A percentile compares a stretch with the other conserved stretches of the same genome.
Conservation (phyloP, 2,329 filamentous ascomycete species). For the Cordyceps fumosorosea region DNA sequence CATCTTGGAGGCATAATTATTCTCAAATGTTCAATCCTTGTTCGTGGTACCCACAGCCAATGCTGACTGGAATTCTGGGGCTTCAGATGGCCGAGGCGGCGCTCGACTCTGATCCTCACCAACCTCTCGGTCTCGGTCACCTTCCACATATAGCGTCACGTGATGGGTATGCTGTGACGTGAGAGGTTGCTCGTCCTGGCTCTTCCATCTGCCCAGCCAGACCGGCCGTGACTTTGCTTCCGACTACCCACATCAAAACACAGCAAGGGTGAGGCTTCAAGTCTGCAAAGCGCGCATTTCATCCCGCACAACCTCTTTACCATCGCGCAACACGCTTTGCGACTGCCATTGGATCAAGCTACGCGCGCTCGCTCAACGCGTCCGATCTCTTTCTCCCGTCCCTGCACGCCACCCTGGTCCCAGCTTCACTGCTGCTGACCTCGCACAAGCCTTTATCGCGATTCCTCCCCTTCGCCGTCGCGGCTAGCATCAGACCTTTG, state of each 20-base stretch:
- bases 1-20: background rate
- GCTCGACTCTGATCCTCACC: slow-evolving; percentile 7
- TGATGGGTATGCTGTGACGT: slow-evolving; percentile 15
- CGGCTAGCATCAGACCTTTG: background rate
- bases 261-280: slow-evolving; percentile 10
- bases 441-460: slow-evolving; percentile 2
- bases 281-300: slow-evolving; percentile 11
- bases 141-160: slow-evolving; percentile 12
- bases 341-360: slow-evolving; percentile 13
- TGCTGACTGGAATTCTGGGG: background rate
- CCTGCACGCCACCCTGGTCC: slow-evolving; percentile 8
- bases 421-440: slow-evolving; percentile 11
- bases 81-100: background rate
- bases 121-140: slow-evolving; percentile 10
- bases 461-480: background rate
- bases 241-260: slow-evolving; percentile 12
- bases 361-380: slow-evolving; percentile 13
- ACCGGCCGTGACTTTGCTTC: slow-evolving; percentile 8
- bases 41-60: background rate
- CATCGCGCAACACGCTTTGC: slow-evolving; percentile 12
- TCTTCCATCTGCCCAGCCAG: slow-evolving; percentile 11
- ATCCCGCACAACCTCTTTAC: slow-evolving; percentile 5
- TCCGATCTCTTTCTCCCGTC: slow-evolving; percentile 10
- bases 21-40: background rate
- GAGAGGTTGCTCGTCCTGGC: slow-evolving; percentile 10